phyloP scores from a whole-genome alignment of 192 early-diverging fungal species.

The Pilobolus umbonatus region DNA sequence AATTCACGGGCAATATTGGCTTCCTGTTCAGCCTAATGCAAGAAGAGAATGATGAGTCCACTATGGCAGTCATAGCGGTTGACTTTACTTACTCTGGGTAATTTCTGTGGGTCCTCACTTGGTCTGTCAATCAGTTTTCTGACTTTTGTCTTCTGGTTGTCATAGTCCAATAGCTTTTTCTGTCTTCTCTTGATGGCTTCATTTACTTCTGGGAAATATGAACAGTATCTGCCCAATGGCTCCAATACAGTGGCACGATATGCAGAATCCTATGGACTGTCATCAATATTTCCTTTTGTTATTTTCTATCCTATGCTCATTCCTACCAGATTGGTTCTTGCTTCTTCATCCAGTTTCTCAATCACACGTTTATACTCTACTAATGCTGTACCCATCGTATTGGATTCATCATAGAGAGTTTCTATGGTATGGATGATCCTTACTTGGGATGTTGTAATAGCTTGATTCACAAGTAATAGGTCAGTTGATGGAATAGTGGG shows the following conservation, averaged over 20 bases:
- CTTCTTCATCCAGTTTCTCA: constrained; percentile 73
- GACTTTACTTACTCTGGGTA: constrained; percentile 48
- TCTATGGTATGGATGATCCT: constrained; percentile 84
- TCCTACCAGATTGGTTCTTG: constrained; percentile 71
- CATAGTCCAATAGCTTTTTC: constrained; percentile 89
- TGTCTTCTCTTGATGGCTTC: constrained; percentile 86
- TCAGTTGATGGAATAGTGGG: no score
- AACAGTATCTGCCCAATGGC: constrained; percentile 80
- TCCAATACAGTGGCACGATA: constrained; percentile 86
- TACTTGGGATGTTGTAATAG: constrained; percentile 80
- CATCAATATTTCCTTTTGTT: background rate
- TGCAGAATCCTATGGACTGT: constrained; percentile 57
- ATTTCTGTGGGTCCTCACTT: constrained; percentile 58
- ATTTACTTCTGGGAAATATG: constrained; percentile 90
- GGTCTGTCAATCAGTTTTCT: constrained; percentile 82
- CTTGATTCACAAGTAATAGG: constrained; percentile 27
- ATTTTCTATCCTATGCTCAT: background rate
- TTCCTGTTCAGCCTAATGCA: constrained; percentile 74
- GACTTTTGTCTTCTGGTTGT: constrained; percentile 64
- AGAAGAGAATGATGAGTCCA: background rate
- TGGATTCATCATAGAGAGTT: constrained; percentile 83
- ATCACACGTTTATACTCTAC: constrained; percentile 82
- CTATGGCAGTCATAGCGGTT: background rate
- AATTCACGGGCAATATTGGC: constrained; percentile 64
- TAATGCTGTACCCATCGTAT: constrained; percentile 68